Evolutionary conservation across 2,329 filamentous ascomycete genomes (phyloP).

Genomic region (Calonectria hongkongensis): DNA sequence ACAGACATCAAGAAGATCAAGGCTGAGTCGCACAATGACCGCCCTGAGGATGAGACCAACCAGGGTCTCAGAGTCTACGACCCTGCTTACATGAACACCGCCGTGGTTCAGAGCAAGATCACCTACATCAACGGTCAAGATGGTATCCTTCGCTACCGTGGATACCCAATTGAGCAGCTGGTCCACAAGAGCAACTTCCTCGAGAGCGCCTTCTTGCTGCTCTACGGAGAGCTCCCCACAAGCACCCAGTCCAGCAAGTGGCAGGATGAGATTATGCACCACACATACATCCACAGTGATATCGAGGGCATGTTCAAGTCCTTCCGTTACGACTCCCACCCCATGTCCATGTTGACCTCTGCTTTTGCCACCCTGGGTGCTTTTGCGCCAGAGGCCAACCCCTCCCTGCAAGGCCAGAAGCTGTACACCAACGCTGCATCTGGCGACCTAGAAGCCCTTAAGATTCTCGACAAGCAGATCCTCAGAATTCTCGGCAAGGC

Average conservation of each 20-base stretch:
- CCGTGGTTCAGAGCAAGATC: constrained; percentile 69
- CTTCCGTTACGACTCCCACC: constrained; percentile 71
- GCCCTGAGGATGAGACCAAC: constrained; percentile 66
- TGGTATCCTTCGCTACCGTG: constrained; percentile 71
- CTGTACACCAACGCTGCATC: constrained; percentile 68
- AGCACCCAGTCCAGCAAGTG: constrained; percentile 63
- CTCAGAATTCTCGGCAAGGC: constrained; percentile 71
- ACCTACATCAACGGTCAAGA: constrained; percentile 72
- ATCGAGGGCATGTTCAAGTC: constrained; percentile 71
- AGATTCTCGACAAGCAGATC: constrained; percentile 71
- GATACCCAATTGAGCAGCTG: constrained; percentile 71
- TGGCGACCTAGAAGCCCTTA: constrained; percentile 63
- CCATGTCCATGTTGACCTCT: constrained; percentile 71
- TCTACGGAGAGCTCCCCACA: constrained; percentile 71
- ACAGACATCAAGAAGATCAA: constrained; percentile 72
- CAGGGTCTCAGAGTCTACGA: constrained; percentile 71
- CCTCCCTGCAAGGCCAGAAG: constrained; percentile 69
- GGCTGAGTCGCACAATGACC: constrained; percentile 58
- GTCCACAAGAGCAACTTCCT: constrained; percentile 70
- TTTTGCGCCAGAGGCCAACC: constrained; percentile 70
- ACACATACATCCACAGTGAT: constrained; percentile 69
- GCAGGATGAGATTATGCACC: constrained; percentile 70
- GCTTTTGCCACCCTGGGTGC: constrained; percentile 70
- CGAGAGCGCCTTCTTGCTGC: constrained; percentile 69
- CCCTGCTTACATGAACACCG: constrained; percentile 73